phyloP scores from a whole-genome alignment of 441 rosid species.

The Pelargonium myrrhifolium region DNA sequence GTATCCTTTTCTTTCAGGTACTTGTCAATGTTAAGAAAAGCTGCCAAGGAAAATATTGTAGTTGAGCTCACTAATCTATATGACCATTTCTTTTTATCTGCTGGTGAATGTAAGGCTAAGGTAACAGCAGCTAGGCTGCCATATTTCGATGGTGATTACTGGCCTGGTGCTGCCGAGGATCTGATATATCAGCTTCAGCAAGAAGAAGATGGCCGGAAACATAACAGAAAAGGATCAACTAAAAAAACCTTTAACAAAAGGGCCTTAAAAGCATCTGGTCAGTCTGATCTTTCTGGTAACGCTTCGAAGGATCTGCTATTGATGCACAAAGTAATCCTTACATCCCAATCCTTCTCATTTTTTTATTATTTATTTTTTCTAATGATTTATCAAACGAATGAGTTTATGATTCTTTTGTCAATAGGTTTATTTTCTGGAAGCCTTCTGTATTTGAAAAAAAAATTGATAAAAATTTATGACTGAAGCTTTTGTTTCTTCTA shows the following conservation, averaged over 20 bases:
- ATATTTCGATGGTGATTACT: slow-evolving; percentile 98
- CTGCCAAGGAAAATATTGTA: slow-evolving; percentile 75
- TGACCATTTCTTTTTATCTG: slow-evolving; percentile 81
- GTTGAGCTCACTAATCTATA: slow-evolving; percentile 85
- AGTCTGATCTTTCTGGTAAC: slow-evolving; percentile 85
- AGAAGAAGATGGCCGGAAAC: slow-evolving; percentile 94
- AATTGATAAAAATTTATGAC: slow-evolving; percentile 9
- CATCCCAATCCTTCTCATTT: slow-evolving; percentile 14
- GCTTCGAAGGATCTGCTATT: slow-evolving; percentile 95
- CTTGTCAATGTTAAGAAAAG: slow-evolving; percentile 82
- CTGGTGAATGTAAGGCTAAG: slow-evolving; percentile 85
- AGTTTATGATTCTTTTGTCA: slow-evolving; percentile 17
- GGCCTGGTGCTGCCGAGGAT: slow-evolving; percentile 99
- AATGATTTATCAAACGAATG: background rate
- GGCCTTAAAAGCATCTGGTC: slow-evolving; percentile 96
- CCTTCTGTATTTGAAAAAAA: slow-evolving; percentile 73
- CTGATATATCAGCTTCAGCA: slow-evolving; percentile 85
- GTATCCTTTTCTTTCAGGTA: slow-evolving; percentile 52
- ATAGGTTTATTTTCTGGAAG: slow-evolving; percentile 89
- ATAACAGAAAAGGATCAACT: slow-evolving; percentile 76
- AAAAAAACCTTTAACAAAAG: slow-evolving; percentile 90
- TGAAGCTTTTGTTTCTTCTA: slow-evolving; percentile 11
- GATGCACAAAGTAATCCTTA: slow-evolving; percentile 76
- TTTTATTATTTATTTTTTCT: slow-evolving; percentile 4
- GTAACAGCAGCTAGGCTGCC: slow-evolving; percentile 98